Evolutionary conservation across 2,329 filamentous ascomycete genomes (phyloP).

Genomic region (Whalleya microplaca): DNA sequence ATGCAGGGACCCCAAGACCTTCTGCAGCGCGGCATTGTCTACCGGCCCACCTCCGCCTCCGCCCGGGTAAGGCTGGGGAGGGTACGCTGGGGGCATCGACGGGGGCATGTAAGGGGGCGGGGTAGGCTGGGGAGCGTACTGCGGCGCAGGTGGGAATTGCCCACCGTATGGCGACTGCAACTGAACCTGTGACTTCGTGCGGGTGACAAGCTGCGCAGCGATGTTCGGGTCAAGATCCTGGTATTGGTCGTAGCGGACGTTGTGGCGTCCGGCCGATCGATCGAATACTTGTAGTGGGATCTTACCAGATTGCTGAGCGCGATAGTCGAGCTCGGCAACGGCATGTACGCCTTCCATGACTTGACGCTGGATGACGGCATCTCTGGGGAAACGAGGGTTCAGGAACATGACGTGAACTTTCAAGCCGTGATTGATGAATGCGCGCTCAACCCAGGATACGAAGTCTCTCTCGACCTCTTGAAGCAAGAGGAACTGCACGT

Average conservation of each 20-base stretch:
- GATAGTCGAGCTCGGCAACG: slow-evolving; percentile 75
- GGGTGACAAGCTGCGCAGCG: slow-evolving; percentile 78
- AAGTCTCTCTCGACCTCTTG: slow-evolving; percentile 80
- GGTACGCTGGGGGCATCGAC: slow-evolving; percentile 25
- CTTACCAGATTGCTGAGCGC: slow-evolving; percentile 70
- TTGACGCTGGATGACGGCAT: slow-evolving; percentile 80
- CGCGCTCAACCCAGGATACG: slow-evolving; percentile 77
- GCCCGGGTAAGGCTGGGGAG: slow-evolving; percentile 27
- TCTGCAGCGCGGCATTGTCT: slow-evolving; percentile 39
- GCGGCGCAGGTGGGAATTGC: slow-evolving; percentile 35
- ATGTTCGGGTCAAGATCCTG: slow-evolving; percentile 77
- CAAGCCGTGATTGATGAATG: slow-evolving; percentile 73
- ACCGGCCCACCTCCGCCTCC: slow-evolving; percentile 28
- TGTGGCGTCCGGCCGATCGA: slow-evolving; percentile 71
- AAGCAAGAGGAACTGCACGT: slow-evolving; percentile 84
- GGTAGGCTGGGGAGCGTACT: slow-evolving; percentile 28
- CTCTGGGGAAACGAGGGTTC: slow-evolving; percentile 74
- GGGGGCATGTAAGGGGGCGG: slow-evolving; percentile 38
- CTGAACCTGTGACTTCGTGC: slow-evolving; percentile 60
- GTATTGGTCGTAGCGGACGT: slow-evolving; percentile 86
- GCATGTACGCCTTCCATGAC: slow-evolving; percentile 87
- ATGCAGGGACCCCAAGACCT: slow-evolving; percentile 40
- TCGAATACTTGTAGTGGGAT: slow-evolving; percentile 87
- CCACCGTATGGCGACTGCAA: slow-evolving; percentile 32
- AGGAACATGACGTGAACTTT: slow-evolving; percentile 80